These are phyloP conservation scores for Acer yangbiense DNA, from an alignment of 345 rosid genomes.

Conservation along the genomic window DNA sequence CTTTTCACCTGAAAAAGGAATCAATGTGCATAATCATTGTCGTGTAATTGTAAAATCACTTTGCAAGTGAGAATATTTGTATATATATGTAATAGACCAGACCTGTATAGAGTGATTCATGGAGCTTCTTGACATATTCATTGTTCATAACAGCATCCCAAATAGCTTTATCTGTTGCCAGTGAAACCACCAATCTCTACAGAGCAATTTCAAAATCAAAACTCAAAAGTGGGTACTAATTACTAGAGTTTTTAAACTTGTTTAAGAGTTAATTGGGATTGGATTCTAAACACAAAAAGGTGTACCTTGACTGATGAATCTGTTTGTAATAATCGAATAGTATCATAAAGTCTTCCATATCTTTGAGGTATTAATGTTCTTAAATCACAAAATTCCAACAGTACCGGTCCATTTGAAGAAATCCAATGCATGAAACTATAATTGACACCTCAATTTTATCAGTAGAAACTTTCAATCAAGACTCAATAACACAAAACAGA, in stretches of 20 bases:
- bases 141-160: conserved; percentile 58
- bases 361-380: conserved; percentile 19
- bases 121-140: conserved; percentile 40
- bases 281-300: neutral
- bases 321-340: conserved; percentile 32
- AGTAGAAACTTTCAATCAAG: neutral
- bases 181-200: conserved; percentile 49
- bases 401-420: conserved; percentile 23
- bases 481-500: too few species aligned
- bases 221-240: neutral
- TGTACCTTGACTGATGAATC: conserved; percentile 39
- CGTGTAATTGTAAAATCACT: too few species aligned
- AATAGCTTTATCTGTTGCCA: conserved; percentile 50
- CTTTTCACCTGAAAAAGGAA: conserved; percentile 33
- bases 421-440: conserved; percentile 35
- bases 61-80: too few species aligned
- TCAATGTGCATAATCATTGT: neutral
- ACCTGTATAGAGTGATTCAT: conserved; percentile 34
- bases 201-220: neutral
- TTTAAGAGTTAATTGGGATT: too few species aligned
- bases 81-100: neutral
- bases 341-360: conserved; percentile 23
- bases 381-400: conserved; percentile 14
- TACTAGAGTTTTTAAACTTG: too few species aligned
- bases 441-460: conserved; percentile 12